Evolutionary conservation across 768 basidiomycete genomes (phyloP).

Genomic region (Amanita thiersii): DNA sequence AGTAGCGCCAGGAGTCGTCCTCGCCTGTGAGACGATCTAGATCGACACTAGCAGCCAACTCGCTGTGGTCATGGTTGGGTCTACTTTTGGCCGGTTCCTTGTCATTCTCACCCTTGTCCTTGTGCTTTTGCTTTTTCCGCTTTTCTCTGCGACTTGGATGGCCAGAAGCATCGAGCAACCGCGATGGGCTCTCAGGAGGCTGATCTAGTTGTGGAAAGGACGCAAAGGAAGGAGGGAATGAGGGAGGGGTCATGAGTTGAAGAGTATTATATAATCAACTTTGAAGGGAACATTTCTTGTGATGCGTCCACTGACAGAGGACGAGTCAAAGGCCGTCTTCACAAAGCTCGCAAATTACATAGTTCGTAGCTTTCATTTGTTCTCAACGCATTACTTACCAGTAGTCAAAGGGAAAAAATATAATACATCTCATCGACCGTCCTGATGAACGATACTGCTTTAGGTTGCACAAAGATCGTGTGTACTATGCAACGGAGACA

Average conservation of each 20-base stretch:
- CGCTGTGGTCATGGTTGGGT: slow-evolving; percentile 19
- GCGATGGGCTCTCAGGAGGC: not conserved
- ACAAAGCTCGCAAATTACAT: slow-evolving; percentile 97
- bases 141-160: slow-evolving; percentile 15
- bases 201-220: slow-evolving; percentile 42
- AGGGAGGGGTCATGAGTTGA: slow-evolving; percentile 38
- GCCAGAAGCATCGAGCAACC: not conserved
- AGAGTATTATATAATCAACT: slow-evolving; percentile 12
- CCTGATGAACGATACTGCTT: slow-evolving; percentile 95
- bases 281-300: slow-evolving; percentile 11
- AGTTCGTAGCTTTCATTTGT: slow-evolving; percentile 33
- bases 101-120: slow-evolving; percentile 19
- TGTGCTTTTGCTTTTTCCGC: slow-evolving; percentile 15
- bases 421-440: slow-evolving; percentile 92
- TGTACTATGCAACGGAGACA: slow-evolving; percentile 94
- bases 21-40: slow-evolving; percentile 14
- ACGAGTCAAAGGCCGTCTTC: slow-evolving; percentile 94
- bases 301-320: slow-evolving; percentile 95
- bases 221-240: slow-evolving; percentile 58
- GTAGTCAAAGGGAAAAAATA: slow-evolving; percentile 78
- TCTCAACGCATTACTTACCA: not conserved
- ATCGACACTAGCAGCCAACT: slow-evolving; percentile 16
- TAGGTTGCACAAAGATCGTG: slow-evolving; percentile 87
- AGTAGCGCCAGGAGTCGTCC: slow-evolving; percentile 17
- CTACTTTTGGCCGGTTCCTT: slow-evolving; percentile 8